Evolutionary conservation across 257 asterid genomes (phyloP).

Genomic region (Primulina eburnea): DNA sequence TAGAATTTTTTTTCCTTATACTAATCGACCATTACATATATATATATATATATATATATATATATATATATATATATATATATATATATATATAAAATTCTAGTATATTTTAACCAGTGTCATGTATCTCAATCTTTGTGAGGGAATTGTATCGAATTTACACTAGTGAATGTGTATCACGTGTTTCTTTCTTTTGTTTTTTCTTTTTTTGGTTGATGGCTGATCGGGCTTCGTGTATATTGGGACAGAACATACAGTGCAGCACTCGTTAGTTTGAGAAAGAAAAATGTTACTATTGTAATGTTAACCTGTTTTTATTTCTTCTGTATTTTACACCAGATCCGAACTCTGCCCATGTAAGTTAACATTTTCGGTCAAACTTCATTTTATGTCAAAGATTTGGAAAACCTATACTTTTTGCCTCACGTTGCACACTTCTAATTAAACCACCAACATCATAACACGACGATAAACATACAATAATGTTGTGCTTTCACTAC

Average conservation of each 20-base stretch:
- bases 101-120: too few species aligned
- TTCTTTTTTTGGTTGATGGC: constrained; percentile 1
- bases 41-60: too few species aligned
- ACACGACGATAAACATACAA: too few species aligned
- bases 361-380: neutral
- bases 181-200: neutral
- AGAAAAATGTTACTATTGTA: constrained; percentile 6
- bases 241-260: constrained; percentile 33
- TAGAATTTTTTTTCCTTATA: too few species aligned
- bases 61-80: too few species aligned
- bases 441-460: neutral
- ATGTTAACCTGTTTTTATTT: constrained; percentile 18
- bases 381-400: neutral
- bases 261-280: constrained; percentile 32
- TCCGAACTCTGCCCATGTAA: neutral
- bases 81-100: too few species aligned
- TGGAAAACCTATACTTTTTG: neutral
- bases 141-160: constrained; percentile 3
- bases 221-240: constrained; percentile 33
- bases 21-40: too few species aligned
- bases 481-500: neutral
- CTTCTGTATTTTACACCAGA: constrained; percentile 2
- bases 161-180: constrained; percentile 24
- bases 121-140: constrained; percentile 27
- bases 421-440: neutral